These are phyloP conservation scores for Hypoxylon cercidicola DNA, from an alignment of 495 filamentous ascomycete genomes.

Conservation along the genomic window DNA sequence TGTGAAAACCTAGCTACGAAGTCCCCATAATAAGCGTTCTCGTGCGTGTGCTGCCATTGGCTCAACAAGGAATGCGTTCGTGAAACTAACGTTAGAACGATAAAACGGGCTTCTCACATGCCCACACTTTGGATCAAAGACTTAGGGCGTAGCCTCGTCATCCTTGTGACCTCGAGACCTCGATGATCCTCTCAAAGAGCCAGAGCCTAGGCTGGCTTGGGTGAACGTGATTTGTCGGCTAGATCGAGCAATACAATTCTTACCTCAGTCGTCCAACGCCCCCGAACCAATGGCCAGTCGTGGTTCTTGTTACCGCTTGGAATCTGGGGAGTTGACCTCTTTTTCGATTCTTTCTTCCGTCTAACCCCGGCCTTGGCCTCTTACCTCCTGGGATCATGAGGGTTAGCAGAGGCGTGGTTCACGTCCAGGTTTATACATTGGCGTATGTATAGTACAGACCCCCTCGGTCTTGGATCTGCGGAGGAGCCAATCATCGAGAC, in stretches of 20 bases:
- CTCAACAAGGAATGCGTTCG: conserved; percentile 38
- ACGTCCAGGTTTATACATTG: conserved; percentile 28
- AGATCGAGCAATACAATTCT: conserved; percentile 20
- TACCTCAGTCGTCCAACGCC: conserved; percentile 3
- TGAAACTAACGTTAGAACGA: conserved; percentile 42
- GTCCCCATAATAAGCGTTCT: conserved; percentile 44
- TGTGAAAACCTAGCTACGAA: conserved; percentile 39
- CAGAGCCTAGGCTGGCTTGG: conserved; percentile 10
- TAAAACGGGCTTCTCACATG: conserved; percentile 42
- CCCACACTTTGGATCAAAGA: conserved; percentile 32
- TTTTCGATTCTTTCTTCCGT: conserved; percentile 43
- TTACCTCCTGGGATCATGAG: conserved; percentile 29
- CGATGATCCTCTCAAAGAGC: conserved; percentile 13
- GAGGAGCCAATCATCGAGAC: conserved; percentile 42
- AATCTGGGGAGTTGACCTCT: conserved; percentile 32
- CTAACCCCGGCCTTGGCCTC: conserved; percentile 38
- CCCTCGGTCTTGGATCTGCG: conserved; percentile 40
- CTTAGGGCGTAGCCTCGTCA: conserved; percentile 40
- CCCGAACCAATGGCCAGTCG: conserved; percentile 9
- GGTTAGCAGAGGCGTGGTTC: conserved; percentile 25
- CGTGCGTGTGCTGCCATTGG: conserved; percentile 40
- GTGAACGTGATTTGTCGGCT: conserved; percentile 25
- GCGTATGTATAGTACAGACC: conserved; percentile 23
- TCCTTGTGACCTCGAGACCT: conserved; percentile 38
- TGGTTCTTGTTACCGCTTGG: conserved; percentile 25